Base-by-base conservation (phyloP, 2,329 filamentous ascomycete genomes). In the Zelopaecilomyces penicillatus region DNA sequence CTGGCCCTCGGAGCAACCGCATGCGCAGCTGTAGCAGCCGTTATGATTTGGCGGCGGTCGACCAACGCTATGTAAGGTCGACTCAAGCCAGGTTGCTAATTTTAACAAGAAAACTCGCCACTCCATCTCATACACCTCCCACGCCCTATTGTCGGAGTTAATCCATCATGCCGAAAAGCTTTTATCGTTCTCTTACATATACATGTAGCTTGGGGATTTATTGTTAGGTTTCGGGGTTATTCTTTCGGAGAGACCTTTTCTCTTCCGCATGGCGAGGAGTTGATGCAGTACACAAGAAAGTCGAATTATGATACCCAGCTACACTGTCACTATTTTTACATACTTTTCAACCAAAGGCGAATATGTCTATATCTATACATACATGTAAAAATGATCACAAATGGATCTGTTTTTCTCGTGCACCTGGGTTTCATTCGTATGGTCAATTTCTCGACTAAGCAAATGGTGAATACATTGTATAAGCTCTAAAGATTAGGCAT, bases 1-100 rank as follows among this genome's bases (percentile, higher is more conserved):
- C 79, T 97, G 57, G 88, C 87, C 2, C 68, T 94, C 4, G 87
- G 86, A 1, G 90, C 87, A 0, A 80, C 76, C 6, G 73, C 75
- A 0, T 83, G 80, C 51, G 81, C 81, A 2, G 75, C 73, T 5
- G 64, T 82, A 5, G 80, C 80, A 1, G 80, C 79, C 1, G 70
- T 78, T 44, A 80, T 83, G 71, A 83, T 84, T 41, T 83, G 77
- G 76, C 72, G 74, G 38, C 66, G 76, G 39, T 76, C 75, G 19
- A 75, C 74, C 2, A 75, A 74, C 45, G 69, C 71, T 11, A 53
- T 56, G 26, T 70, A 42, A 58, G 3, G 19, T n/a, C 10, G 9
- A 6, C 5, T 7, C 8, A 37, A 26, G 34, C 34, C 7, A 11
- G 34, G 34, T 37, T 37, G 5, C n/a, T 37, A 26, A 19, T 37